Conservation (phyloP, 768 basidiomycete genomes). For the Leccinellum rugosiceps region DNA sequence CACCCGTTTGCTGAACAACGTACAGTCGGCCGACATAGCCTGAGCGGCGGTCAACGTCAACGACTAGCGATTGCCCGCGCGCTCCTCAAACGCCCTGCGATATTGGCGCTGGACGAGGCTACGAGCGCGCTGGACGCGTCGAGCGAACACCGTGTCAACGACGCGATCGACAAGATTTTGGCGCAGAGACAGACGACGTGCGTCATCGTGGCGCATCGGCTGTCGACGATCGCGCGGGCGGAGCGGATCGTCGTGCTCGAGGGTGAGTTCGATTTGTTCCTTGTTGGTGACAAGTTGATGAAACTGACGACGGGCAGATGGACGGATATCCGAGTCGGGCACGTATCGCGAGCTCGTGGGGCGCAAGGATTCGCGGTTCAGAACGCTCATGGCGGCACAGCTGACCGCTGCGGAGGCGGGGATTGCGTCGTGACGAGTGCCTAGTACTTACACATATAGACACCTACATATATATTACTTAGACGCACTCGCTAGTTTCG, state of each 20-base stretch:
- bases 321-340: conserved; percentile 78
- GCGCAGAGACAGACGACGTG: conserved; percentile 79
- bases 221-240: conserved; percentile 88
- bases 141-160: conserved; percentile 80
- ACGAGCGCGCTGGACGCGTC: conserved; percentile 87
- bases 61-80: conserved; percentile 84
- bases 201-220: conserved; percentile 82
- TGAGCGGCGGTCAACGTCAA: conserved; percentile 72
- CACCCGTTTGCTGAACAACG: background rate
- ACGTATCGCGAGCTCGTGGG: conserved; percentile 77
- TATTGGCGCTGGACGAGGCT: conserved; percentile 88
- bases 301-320: conserved; percentile 41
- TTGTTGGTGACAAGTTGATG: background rate
- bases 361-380: conserved; percentile 72
- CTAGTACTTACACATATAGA: background rate
- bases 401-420: conserved; percentile 47
- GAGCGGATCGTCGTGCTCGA: conserved; percentile 90
- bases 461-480: background rate
- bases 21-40: conserved; percentile 27
- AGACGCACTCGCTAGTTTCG: background rate
- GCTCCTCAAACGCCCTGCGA: conserved; percentile 81
- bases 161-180: conserved; percentile 87
- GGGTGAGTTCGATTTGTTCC: conserved; percentile 39
- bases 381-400: conserved; percentile 87
- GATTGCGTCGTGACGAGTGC: conserved; percentile 6